phyloP scores from a whole-genome alignment of 345 rosid species.

The Orychophragmus violaceus region DNA sequence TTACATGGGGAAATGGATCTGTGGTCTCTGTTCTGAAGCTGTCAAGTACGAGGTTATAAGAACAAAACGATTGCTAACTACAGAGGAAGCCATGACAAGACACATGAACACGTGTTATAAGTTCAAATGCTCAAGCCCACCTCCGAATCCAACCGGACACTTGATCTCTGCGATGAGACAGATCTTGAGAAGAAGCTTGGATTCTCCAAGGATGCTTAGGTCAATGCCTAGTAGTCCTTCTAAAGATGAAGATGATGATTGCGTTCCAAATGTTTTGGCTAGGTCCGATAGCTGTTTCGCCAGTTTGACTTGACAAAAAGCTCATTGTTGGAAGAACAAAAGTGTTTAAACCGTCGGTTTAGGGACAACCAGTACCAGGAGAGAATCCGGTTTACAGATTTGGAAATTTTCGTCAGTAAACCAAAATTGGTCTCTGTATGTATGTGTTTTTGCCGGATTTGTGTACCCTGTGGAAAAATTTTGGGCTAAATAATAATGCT shows the following conservation, averaged over 20 bases:
- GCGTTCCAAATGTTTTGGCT: slow-evolving; percentile 33
- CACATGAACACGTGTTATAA: slow-evolving; percentile 82
- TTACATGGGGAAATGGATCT: slow-evolving; percentile 81
- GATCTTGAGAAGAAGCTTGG: slow-evolving; percentile 66
- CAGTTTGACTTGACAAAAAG: slow-evolving; percentile 37
- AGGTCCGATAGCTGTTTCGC: slow-evolving; percentile 86
- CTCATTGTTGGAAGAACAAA: not conserved
- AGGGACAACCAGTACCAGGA: slow-evolving; percentile 6
- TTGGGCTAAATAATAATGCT: slow-evolving; percentile 15
- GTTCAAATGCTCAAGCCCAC: slow-evolving; percentile 60
- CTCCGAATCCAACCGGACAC: slow-evolving; percentile 68
- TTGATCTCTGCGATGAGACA: slow-evolving; percentile 84
- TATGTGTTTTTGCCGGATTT: slow-evolving; percentile 25
- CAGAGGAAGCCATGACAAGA: slow-evolving; percentile 80
- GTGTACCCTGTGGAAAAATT: slow-evolving; percentile 15
- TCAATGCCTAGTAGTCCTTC: slow-evolving; percentile 81
- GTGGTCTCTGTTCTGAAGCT: slow-evolving; percentile 93
- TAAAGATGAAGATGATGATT: slow-evolving; percentile 29
- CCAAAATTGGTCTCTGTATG: slow-evolving; percentile 11
- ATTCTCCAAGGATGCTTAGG: slow-evolving; percentile 50
- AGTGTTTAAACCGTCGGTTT: slow-evolving; percentile 25
- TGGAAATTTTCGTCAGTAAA: slow-evolving; percentile 6
- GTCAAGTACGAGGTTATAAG: slow-evolving; percentile 75
- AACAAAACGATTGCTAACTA: slow-evolving; percentile 56
- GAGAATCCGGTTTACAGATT: slow-evolving; percentile 26